Percentiles rank a stretch among this genome's conserved stretches.
These are phyloP conservation scores for Leccinum barrowsii DNA, from an alignment of 768 basidiomycete genomes.

Conservation along the genomic window DNA sequence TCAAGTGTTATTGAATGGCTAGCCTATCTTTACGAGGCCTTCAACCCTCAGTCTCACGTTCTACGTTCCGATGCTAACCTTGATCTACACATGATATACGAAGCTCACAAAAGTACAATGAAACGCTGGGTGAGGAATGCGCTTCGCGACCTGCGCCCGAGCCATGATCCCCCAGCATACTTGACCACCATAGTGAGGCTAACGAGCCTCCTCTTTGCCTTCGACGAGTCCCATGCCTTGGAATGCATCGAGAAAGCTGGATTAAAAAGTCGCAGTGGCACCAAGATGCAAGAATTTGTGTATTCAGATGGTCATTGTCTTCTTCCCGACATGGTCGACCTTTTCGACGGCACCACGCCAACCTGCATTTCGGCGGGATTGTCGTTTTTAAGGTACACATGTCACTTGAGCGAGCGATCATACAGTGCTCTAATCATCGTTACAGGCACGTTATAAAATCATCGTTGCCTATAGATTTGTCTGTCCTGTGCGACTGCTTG, in stretches of 20 bases:
- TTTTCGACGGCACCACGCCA: conserved; percentile 25
- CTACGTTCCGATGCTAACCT: conserved; percentile 43
- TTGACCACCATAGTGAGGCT: conserved; percentile 40
- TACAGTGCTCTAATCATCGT: conserved; percentile 19
- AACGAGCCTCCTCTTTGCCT: conserved; percentile 35
- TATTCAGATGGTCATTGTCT: conserved; percentile 21
- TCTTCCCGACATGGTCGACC: conserved; percentile 31
- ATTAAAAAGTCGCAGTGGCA: conserved; percentile 15
- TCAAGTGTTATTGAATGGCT: conserved; percentile 29
- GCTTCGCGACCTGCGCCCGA: conserved; percentile 36
- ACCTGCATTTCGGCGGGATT: conserved; percentile 35
- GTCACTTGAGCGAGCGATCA: neutral
- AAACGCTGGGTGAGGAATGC: conserved; percentile 45
- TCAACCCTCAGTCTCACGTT: conserved; percentile 44
- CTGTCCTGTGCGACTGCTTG: conserved; percentile 48
- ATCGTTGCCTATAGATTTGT: conserved; percentile 39
- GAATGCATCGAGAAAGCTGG: conserved; percentile 34
- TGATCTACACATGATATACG: conserved; percentile 7
- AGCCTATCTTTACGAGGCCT: conserved; percentile 42
- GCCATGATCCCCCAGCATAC: conserved; percentile 13
- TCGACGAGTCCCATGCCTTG: conserved; percentile 35
- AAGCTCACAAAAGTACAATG: conserved; percentile 25
- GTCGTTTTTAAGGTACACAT: conserved; percentile 36
- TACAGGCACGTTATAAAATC: conserved; percentile 42
- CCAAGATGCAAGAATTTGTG: conserved; percentile 3